phyloP scores from a whole-genome alignment of 2,329 filamentous ascomycete species.

The Lithohypha guttulata region DNA sequence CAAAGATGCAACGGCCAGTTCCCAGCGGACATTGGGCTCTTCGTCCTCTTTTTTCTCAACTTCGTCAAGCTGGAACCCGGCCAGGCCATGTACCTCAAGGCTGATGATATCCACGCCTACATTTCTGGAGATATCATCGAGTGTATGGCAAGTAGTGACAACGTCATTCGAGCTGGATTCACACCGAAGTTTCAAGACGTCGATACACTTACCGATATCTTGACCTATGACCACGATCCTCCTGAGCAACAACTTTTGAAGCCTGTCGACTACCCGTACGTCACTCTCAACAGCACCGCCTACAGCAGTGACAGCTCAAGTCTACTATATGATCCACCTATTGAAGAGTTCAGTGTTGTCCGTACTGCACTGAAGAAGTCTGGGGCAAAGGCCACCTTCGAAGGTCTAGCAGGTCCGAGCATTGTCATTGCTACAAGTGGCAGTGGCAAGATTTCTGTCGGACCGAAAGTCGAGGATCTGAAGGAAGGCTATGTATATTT shows the following conservation, averaged over 20 bases:
- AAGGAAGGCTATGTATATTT: conserved; percentile 68
- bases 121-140: conserved; percentile 73
- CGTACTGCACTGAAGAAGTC: conserved; percentile 60
- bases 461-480: conserved; percentile 65
- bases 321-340: conserved; percentile 83
- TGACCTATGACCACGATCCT: conserved; percentile 91
- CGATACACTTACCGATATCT: conserved; percentile 71
- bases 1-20: conserved; percentile 71
- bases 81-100: conserved; percentile 90
- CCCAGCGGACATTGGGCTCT: conserved; percentile 79
- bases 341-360: conserved; percentile 89
- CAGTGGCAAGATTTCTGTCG: conserved; percentile 72
- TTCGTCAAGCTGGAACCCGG: conserved; percentile 78
- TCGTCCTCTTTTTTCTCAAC: conserved; percentile 96
- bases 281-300: conserved; percentile 65
- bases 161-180: conserved; percentile 92
- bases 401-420: conserved; percentile 75
- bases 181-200: conserved; percentile 99
- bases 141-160: conserved; percentile 98
- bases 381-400: conserved; percentile 77
- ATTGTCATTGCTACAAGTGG: conserved; percentile 86
- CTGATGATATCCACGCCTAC: conserved; percentile 96
- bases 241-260: conserved; percentile 92
- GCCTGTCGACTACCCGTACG: conserved; percentile 76
- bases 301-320: conserved; percentile 67